Evolutionary conservation across 805 yeast genomes (phyloP).

Genomic region (Geotrichum ghanense): DNA sequence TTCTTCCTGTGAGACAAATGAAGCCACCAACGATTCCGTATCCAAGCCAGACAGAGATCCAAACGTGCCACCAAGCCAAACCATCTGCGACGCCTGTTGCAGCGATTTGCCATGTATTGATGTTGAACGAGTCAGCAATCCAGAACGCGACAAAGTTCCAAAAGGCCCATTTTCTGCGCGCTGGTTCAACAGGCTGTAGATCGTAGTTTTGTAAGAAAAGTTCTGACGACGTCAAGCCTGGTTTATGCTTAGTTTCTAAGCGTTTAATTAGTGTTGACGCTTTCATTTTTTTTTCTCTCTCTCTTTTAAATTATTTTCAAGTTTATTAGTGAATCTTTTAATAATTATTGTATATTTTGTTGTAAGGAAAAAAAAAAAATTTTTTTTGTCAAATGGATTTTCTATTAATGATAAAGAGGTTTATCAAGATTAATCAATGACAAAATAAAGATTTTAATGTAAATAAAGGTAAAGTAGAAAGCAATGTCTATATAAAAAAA

Average conservation of each 20-base stretch:
- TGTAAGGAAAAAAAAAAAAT: too few relatives aligned
- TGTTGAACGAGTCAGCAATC: slow-evolving; percentile 84
- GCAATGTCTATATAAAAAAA: too few relatives aligned
- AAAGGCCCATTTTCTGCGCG: slow-evolving; percentile 79
- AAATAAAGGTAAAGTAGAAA: too few relatives aligned
- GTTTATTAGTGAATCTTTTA: too few relatives aligned
- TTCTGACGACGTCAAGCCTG: slow-evolving; percentile 42
- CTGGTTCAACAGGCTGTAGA: slow-evolving; percentile 64
- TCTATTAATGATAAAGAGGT: too few relatives aligned
- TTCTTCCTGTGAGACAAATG: slow-evolving; percentile 59
- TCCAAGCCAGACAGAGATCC: slow-evolving; percentile 88
- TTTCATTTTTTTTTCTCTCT: too few relatives aligned
- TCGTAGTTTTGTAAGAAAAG: slow-evolving; percentile 65
- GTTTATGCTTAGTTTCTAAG: slow-evolving; percentile 22
- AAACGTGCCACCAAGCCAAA: slow-evolving; percentile 82
- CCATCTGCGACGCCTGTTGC: slow-evolving; percentile 73
- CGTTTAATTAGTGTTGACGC: too few relatives aligned
- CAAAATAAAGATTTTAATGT: too few relatives aligned
- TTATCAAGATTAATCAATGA: too few relatives aligned
- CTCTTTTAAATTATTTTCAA: too few relatives aligned
- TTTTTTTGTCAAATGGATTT: too few relatives aligned
- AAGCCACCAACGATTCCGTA: slow-evolving; percentile 59
- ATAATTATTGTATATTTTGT: too few relatives aligned
- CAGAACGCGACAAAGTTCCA: slow-evolving; percentile 68
- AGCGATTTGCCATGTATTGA: slow-evolving; percentile 87